phyloP scores from a whole-genome alignment of 805 yeast genomes.

The Brettanomyces naardenensis region DNA sequence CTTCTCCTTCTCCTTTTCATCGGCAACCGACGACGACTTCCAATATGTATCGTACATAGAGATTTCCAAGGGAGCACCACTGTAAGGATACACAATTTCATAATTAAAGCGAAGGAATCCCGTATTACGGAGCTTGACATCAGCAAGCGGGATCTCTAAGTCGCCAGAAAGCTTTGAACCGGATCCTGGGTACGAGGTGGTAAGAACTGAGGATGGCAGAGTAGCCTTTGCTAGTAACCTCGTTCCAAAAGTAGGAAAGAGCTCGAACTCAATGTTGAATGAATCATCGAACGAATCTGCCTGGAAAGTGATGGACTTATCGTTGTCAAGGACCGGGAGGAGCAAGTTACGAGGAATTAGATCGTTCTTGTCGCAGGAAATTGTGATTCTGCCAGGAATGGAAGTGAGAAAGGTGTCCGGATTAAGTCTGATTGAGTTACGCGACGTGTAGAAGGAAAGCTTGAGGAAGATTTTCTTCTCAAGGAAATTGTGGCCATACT shows the following conservation, averaged over 20 bases:
- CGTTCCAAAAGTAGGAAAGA: slow-evolving; percentile 93
- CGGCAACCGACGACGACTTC: slow-evolving; percentile 69
- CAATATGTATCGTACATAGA: slow-evolving; percentile 94
- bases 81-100: slow-evolving; percentile 83
- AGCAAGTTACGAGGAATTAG: slow-evolving; percentile 82
- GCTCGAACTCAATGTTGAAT: slow-evolving; percentile 77
- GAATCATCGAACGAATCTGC: slow-evolving; percentile 60
- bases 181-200: slow-evolving; percentile 26
- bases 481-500: slow-evolving; percentile 92
- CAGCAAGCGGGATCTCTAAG: slow-evolving; percentile 66
- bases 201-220: slow-evolving; percentile 53
- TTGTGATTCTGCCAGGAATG: slow-evolving; percentile 75
- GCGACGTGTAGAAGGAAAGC: slow-evolving; percentile 49
- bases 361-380: slow-evolving; percentile 69
- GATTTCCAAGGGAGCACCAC: slow-evolving; percentile 77
- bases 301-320: slow-evolving; percentile 68
- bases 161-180: slow-evolving; percentile 32
- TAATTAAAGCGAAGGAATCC: slow-evolving; percentile 75
- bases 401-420: slow-evolving; percentile 37
- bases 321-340: slow-evolving; percentile 66
- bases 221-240: slow-evolving; percentile 84
- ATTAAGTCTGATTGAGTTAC: slow-evolving; percentile 36
- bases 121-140: slow-evolving; percentile 68
- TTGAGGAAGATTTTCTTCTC: slow-evolving; percentile 86
- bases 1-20: slow-evolving; percentile 8